Evolutionary conservation across 495 filamentous ascomycete genomes (phyloP), one percentile per base, ranked within the genome.

Genomic region (Penicillium tannophilum): DNA sequence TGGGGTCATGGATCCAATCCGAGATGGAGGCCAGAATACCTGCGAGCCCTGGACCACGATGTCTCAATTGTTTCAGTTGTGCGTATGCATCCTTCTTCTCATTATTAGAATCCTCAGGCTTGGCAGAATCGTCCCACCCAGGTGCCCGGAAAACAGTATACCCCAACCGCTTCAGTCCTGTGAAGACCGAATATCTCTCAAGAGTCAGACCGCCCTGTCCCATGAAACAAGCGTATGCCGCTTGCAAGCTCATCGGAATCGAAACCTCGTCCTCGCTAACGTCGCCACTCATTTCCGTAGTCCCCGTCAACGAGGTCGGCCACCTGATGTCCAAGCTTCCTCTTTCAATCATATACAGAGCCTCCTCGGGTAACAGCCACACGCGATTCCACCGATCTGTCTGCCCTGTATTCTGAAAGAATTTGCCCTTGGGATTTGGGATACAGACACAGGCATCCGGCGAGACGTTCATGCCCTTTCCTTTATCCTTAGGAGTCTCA

Each of bases 321-420:
- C 90, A 98, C 77, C 90, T 84, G 24, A 96, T 76, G 74, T 97
- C 91, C 63, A 98, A 56, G 59, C 81, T 89, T 0, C 93, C 94
- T 61, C 93, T 74, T 74, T 98, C 94, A 17, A 98, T 77, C 45
- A 96, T 65, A 69, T 91, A 98, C 49, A 98, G 74, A 7, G 91
- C 89, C 67, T 98, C 94, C 69, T 98, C 95, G 0, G 93, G 93
- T n/a, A 95, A 69, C 26, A 98, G 67, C 90, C 91, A 95, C 20
- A 92, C 64, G 48, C 80, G 80, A 26, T 85, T 80, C 61, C 73
- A 77, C 0, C 80, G 82, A 44, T 86, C 79, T 7, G 76, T 77
- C 49, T 74, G 77, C 2, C 88, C 88, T 52, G 88, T 80, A 9
- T 79, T 82, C 58, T 78, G 78, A 62, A 88, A 86, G 47, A 77